Base-by-base conservation (phyloP, 2,329 filamentous ascomycete species). In the Thelonectria olida region DNA sequence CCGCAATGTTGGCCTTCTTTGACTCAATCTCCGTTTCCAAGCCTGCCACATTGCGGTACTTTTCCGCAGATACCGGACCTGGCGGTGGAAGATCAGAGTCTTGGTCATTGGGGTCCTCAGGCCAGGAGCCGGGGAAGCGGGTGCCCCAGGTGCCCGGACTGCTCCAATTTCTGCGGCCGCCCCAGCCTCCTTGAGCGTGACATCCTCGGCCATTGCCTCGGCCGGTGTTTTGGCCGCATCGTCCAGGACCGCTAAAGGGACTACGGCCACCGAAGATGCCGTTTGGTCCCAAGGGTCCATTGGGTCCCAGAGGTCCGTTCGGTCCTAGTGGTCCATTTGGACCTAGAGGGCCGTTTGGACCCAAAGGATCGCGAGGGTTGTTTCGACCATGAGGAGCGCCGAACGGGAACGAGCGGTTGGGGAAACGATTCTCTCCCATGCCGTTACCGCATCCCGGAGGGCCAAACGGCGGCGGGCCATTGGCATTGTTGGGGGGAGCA, bases 11-110 rank as follows among this genome's bases (percentile, higher is more conserved):
- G 1, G 62, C 62, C 41, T 73, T 67, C 63, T 76, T 78, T 4
- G 62, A 65, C 13, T 63, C 71, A 8, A 81, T 72, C 34, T 75
- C 68, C 25, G 66, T 68, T 57, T 79, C 76, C 3, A 82, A 67
- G 0, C 69, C 69, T 31, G 76, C 75, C 1, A 75, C 77, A 0
- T 67, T 71, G 1, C 68, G 68, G 67, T 82, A 80, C 68, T 78
- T 80, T 34, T 70, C 74, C 15, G 69, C 70, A 7, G 76, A 76
- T 2, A 54, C 71, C 1, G 70, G 61, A 5, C 68, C 69, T 12
- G 68, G 67, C 13, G 67, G 53, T 7, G 70, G 62, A 15, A 49
- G 49, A 17, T 58, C 61, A 13, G 8, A 10, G 15, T 54, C 52
- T 27, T 67, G 64, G 20, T 64, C 62, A 27, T 61, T 65, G 25